Conservation (phyloP, 768 basidiomycete genomes). For the Mycena belliarum region DNA sequence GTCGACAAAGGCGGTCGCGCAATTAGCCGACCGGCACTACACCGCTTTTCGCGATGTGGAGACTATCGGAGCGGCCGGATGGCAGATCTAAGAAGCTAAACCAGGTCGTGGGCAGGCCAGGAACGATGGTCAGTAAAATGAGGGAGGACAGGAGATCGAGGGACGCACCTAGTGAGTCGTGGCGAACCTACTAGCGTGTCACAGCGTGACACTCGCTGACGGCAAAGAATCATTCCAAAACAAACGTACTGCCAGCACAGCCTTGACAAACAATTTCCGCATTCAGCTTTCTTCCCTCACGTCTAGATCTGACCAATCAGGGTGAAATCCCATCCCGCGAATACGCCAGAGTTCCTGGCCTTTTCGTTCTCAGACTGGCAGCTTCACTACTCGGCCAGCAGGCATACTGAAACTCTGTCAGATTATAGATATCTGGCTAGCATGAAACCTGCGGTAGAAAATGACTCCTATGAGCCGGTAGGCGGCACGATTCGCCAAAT, state of each 20-base stretch:
- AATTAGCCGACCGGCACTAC: not conserved
- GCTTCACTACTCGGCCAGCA: no score
- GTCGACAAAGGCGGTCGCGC: not conserved
- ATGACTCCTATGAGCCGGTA: not conserved
- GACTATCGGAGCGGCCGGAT: not conserved
- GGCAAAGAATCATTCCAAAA: slow-evolving; percentile 18
- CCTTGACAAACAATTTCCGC: slow-evolving; percentile 1
- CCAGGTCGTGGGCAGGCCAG: not conserved
- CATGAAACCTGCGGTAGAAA: not conserved
- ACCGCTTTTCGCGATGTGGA: not conserved
- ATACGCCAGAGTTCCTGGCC: not conserved
- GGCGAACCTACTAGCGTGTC: slow-evolving; percentile 18
- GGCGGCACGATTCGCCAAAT: slow-evolving; percentile 2
- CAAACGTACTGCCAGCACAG: not conserved
- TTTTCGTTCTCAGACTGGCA: no score
- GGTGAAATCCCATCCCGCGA: no score
- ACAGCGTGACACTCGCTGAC: slow-evolving; percentile 11
- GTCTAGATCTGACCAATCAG: not conserved
- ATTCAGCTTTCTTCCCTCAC: not conserved
- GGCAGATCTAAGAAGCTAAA: not conserved
- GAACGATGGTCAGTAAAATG: not conserved
- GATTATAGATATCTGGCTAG: no score
- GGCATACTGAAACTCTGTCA: no score
- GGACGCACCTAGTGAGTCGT: slow-evolving; percentile 15
- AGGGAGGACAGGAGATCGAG: not conserved